phyloP scores from a whole-genome alignment of 805 yeast genomes.

The Hanseniaspora valbyensis region DNA sequence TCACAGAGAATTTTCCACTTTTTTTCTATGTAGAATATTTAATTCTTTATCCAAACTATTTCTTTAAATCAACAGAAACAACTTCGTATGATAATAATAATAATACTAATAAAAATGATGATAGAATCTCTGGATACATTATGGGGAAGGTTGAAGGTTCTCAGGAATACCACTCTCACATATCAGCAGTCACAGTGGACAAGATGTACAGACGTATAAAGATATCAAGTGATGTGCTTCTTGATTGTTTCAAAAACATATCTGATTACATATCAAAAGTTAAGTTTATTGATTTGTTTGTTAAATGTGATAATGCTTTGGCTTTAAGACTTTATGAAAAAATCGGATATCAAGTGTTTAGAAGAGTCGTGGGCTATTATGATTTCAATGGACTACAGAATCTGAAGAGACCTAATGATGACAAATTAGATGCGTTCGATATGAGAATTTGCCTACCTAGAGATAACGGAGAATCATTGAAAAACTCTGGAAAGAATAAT shows the following conservation, averaged over 20 bases:
- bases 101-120: constrained; percentile 19
- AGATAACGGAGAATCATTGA: constrained; percentile 42
- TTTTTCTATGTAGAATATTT: constrained; percentile 78
- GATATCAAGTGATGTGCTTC: constrained; percentile 60
- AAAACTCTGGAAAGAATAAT: constrained; percentile 50
- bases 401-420: constrained; percentile 33
- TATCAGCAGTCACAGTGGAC: constrained; percentile 87
- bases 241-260: constrained; percentile 58
- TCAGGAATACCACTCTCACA: constrained; percentile 90
- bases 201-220: constrained; percentile 76
- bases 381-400: constrained; percentile 34
- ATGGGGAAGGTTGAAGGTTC: constrained; percentile 94
- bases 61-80: constrained; percentile 58
- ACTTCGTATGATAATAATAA: constrained; percentile 25
- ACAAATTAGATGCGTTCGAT: constrained; percentile 77
- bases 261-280: constrained; percentile 69
- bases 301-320: constrained; percentile 67
- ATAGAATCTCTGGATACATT: constrained; percentile 57
- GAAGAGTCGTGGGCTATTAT: constrained; percentile 85
- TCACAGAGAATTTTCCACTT: constrained; percentile 83
- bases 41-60: constrained; percentile 75
- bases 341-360: constrained; percentile 69
- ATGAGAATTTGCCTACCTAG: constrained; percentile 59
- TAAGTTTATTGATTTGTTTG: constrained; percentile 82
- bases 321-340: constrained; percentile 79